Conservation (phyloP, 192 early-diverging fungal species). For the Pilobolus umbonatus region DNA sequence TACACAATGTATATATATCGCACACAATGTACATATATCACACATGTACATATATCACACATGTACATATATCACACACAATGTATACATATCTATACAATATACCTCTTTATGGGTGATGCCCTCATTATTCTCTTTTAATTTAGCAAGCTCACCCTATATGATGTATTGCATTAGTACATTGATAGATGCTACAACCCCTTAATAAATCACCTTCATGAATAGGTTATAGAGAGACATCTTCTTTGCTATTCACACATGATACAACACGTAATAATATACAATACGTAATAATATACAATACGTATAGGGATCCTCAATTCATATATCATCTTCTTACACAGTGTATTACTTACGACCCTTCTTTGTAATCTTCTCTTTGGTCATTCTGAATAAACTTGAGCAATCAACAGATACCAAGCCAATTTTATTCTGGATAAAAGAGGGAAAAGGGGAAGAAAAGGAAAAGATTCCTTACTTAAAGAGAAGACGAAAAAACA, state of each 20-base stretch:
- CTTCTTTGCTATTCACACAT: not conserved
- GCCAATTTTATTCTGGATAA: not conserved
- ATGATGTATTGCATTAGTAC: not conserved
- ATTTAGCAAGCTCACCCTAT: not conserved
- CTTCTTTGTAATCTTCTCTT: constrained; percentile 4
- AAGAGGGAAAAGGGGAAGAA: not conserved
- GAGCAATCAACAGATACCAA: not conserved
- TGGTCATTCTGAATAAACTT: not conserved
- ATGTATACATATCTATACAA: not conserved
- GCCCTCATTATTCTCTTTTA: not conserved
- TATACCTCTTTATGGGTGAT: not conserved
- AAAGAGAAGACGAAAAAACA: not conserved
- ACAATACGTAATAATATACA: not conserved
- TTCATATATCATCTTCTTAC: not conserved
- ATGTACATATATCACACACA: not conserved
- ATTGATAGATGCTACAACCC: not conserved
- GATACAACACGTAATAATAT: not conserved
- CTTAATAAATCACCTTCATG: not conserved
- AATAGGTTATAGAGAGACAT: not conserved
- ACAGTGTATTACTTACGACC: not conserved
- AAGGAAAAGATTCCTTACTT: not conserved
- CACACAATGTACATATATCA: no score
- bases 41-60: no score
- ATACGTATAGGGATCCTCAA: not conserved
- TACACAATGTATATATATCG: not conserved